A percentile compares a stretch with the other conserved stretches of the same genome.
phyloP scores from a whole-genome alignment of 202 grass and related monocot species.

The Elaeis oleifera region DNA sequence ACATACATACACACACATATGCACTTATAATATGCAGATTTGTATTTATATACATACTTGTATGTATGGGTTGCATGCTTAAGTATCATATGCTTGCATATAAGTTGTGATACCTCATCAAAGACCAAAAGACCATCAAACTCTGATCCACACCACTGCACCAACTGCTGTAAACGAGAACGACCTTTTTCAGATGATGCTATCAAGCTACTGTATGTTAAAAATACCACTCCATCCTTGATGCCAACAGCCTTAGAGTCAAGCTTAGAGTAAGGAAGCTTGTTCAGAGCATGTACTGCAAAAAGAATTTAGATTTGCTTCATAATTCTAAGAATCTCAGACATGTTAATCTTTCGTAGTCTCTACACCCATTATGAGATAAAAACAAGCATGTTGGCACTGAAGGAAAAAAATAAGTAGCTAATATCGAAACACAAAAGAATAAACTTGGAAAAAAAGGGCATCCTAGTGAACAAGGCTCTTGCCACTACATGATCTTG shows the following conservation, averaged over 20 bases:
- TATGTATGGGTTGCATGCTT: no score
- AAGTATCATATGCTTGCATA: conserved; percentile 5
- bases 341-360: no score
- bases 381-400: no score
- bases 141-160: conserved; percentile 83
- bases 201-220: conserved; percentile 98
- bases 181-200: conserved; percentile 91
- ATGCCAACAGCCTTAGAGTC: conserved; percentile 95
- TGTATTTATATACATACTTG: no score
- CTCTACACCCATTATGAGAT: no score
- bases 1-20: no score
- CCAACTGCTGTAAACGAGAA: conserved; percentile 91
- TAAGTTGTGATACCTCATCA: conserved; percentile 62
- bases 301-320: conserved; percentile 17
- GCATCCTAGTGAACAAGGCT: no score
- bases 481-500: no score
- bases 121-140: conserved; percentile 94
- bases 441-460: no score
- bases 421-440: no score
- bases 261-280: conserved; percentile 90
- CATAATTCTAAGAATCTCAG: not conserved
- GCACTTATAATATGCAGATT: no score
- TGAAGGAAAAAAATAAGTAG: no score
- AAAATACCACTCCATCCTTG: conserved; percentile 91
- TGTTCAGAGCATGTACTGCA: conserved; percentile 98